Percentiles rank a stretch among this genome's conserved stretches.
Evolutionary conservation across 257 asterid species (phyloP).

Genomic region (Striga asiatica): DNA sequence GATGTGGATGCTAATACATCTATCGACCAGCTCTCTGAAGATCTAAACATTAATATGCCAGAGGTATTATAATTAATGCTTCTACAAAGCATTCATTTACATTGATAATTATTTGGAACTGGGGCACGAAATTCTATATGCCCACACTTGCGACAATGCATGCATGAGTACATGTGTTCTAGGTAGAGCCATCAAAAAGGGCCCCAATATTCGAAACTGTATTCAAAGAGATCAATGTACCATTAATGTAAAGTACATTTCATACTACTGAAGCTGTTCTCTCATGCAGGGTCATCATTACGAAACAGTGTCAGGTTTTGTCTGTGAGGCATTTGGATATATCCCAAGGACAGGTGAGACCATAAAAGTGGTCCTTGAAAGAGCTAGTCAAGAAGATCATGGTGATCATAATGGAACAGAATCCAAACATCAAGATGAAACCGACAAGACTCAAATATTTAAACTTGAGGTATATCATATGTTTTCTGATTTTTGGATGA

Average conservation of each 20-base stretch:
- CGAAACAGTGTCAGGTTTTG: slow-evolving; percentile 94
- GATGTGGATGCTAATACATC: slow-evolving; percentile 99
- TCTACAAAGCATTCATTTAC: background rate
- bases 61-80: slow-evolving; percentile 43
- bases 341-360: slow-evolving; percentile 97
- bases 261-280: slow-evolving; percentile 10
- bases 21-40: slow-evolving; percentile 93
- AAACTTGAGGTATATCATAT: slow-evolving; percentile 69
- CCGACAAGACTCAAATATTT: slow-evolving; percentile 56
- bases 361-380: slow-evolving; percentile 72
- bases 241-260: slow-evolving; percentile 3
- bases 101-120: background rate
- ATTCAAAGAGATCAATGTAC: too few relatives aligned
- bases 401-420: slow-evolving; percentile 50
- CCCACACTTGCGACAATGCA: background rate
- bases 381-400: slow-evolving; percentile 55
- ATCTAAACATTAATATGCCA: slow-evolving; percentile 84
- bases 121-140: background rate
- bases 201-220: too few relatives aligned
- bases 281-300: slow-evolving; percentile 80
- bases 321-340: slow-evolving; percentile 96
- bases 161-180: background rate
- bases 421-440: slow-evolving; percentile 49
- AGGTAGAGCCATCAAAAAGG: too few relatives aligned
- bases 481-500: background rate